Conservation (phyloP, 2,329 filamentous ascomycete genomes). For the Cryphonectria naterciae region DNA sequence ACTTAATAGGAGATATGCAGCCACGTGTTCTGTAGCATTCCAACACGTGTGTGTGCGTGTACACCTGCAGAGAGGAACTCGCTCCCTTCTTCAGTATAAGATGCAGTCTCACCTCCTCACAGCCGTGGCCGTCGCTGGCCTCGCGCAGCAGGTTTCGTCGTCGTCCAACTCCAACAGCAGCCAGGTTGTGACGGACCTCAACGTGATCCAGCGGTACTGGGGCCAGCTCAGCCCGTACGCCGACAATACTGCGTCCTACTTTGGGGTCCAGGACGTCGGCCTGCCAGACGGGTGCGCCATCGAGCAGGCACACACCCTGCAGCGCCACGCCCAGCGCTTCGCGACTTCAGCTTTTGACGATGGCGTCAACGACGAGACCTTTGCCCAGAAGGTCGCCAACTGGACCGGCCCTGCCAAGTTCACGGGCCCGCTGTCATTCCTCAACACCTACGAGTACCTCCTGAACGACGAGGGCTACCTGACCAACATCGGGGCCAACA, state of each 20-base stretch:
- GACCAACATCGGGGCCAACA: slow-evolving; percentile 53
- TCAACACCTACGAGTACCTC: slow-evolving; percentile 56
- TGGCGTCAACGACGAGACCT: slow-evolving; percentile 47
- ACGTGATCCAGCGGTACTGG: slow-evolving; percentile 42
- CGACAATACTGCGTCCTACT: slow-evolving; percentile 49
- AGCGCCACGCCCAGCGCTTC: slow-evolving; percentile 59
- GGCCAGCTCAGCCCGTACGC: slow-evolving; percentile 52
- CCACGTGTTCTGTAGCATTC: slow-evolving; percentile 9
- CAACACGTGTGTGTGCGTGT: neutral
- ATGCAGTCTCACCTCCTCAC: slow-evolving; percentile 6
- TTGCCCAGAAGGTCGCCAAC: slow-evolving; percentile 52
- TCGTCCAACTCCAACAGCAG: slow-evolving; percentile 3
- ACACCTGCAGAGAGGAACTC: neutral
- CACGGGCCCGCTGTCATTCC: slow-evolving; percentile 52
- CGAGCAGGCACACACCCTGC: slow-evolving; percentile 56
- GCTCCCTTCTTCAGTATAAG: neutral
- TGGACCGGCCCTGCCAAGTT: slow-evolving; percentile 43
- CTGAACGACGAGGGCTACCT: slow-evolving; percentile 39
- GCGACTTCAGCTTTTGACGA: slow-evolving; percentile 38
- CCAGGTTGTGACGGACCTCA: slow-evolving; percentile 37
- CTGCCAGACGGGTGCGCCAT: slow-evolving; percentile 59
- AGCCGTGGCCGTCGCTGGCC: slow-evolving; percentile 6
- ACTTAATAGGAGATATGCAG: neutral
- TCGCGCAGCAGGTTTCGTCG: slow-evolving; percentile 2
- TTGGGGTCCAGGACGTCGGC: slow-evolving; percentile 52